phyloP scores from a whole-genome alignment of 768 basidiomycete species.

The Glaciozyma antarctica region DNA sequence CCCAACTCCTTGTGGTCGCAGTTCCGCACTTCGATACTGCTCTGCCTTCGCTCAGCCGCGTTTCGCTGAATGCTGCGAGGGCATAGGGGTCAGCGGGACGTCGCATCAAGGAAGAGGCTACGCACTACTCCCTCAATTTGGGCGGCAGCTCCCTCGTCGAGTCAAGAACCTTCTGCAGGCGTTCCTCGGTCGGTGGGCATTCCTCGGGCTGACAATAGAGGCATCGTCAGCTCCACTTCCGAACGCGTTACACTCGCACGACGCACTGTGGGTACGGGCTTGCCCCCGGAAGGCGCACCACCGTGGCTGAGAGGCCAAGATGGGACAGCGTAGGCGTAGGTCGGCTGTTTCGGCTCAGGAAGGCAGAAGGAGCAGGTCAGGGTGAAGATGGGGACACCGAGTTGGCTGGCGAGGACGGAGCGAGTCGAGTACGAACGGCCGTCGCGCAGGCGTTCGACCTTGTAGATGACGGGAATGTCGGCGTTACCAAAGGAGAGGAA shows the following conservation, averaged over 20 bases:
- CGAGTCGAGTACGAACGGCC: constrained; percentile 33
- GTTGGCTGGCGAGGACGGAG: constrained; percentile 32
- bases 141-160: constrained; percentile 17
- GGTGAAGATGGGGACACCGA: constrained; percentile 33
- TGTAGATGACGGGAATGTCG: constrained; percentile 34
- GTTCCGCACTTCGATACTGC: constrained; percentile 32
- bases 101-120: neutral
- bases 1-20: constrained; percentile 25
- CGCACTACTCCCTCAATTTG: constrained; percentile 31
- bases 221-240: too few species aligned
- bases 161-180: constrained; percentile 21
- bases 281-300: neutral
- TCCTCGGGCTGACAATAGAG: constrained; percentile 11
- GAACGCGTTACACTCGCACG: neutral
- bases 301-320: constrained; percentile 3
- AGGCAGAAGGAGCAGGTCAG: constrained; percentile 33
- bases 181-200: constrained; percentile 32
- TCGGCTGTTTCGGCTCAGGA: constrained; percentile 33
- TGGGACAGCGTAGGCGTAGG: constrained; percentile 12
- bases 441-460: constrained; percentile 6
- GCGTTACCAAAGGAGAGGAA: constrained; percentile 36
- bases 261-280: neutral
- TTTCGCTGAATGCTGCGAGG: constrained; percentile 16
- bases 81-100: neutral
- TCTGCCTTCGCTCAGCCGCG: constrained; percentile 31